Base-by-base conservation (phyloP, 129 eudicot species). In the Sambucus nigra region DNA sequence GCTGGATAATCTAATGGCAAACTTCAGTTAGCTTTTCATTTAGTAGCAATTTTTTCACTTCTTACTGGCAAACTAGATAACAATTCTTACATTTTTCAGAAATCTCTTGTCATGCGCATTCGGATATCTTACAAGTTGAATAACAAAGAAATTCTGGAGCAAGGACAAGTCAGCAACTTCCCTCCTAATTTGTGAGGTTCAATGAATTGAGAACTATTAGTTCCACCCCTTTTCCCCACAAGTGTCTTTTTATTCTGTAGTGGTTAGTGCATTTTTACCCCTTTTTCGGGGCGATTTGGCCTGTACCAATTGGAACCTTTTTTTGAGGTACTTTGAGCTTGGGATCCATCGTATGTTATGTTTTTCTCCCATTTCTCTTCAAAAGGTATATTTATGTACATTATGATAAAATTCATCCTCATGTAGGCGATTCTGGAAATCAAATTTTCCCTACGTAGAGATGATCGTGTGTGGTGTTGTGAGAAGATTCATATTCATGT, bases 101-200 rank as follows among this genome's bases (percentile, higher is more conserved):
- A 91, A 91, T 67, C 95, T 56, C 74, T 91, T 55, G 79, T 85
- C 38, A 86, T 91, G 99, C 95, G 99, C 50, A 56, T 91, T 31
- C 80, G 99, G 52, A 91, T 91, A 71, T 72, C 67, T 64, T 91
- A 91, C 78, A 91, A 85, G 77, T 55, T 60, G 70, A 77, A 86
- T 28, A 67, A 70, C 63, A 79, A 85, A 80, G 99, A 91, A 61
- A 70, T 74, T 59, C 51, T 85, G 67, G 99, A 91, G 77, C 80
- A 85, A 76, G 95, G 99, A 46, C 95, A 85, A 72, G 75, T 91
- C 79, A 82, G 63, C 73, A 91, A 80, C 63, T 82, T 91, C 78
- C 99, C 95, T 25, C 86, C 64, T 35, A 86, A 51, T 53, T 77
- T 91, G 61, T 91, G 84, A 79, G 53, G 47, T 55, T 53, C 54